Evolutionary conservation across 192 early-diverging fungal species (phyloP).

Genomic region (Linnemannia hyalina): DNA sequence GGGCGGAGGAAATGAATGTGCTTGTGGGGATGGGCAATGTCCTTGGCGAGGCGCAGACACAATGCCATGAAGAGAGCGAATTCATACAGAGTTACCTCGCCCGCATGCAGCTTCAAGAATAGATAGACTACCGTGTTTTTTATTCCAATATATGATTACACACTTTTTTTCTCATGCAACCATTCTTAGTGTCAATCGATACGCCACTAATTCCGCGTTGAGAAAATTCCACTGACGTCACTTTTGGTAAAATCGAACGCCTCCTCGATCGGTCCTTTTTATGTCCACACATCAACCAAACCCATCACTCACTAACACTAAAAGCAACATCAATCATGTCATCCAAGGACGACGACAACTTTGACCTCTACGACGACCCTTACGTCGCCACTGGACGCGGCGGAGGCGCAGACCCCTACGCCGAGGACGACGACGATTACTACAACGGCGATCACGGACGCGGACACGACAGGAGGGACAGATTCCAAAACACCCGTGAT

Average conservation of each 20-base stretch:
- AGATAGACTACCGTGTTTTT: too few relatives aligned
- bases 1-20: slow-evolving; percentile 29
- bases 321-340: slow-evolving; percentile 18
- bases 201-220: not conserved
- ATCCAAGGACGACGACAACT: slow-evolving; percentile 51
- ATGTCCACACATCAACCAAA: not conserved
- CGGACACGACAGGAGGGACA: slow-evolving; percentile 14
- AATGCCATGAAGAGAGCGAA: slow-evolving; percentile 21
- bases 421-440: slow-evolving; percentile 52
- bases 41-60: slow-evolving; percentile 35
- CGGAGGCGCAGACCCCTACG: slow-evolving; percentile 34
- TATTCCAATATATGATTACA: not conserved
- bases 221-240: not conserved
- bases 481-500: slow-evolving; percentile 24
- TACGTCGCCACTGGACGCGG: slow-evolving; percentile 37
- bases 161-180: too few relatives aligned
- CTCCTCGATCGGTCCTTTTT: too few relatives aligned
- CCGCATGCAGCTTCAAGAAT: slow-evolving; percentile 23
- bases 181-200: not conserved
- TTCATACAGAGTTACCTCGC: slow-evolving; percentile 42
- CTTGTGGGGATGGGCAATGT: slow-evolving; percentile 26
- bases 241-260: too few relatives aligned
- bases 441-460: slow-evolving; percentile 22
- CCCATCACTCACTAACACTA: not conserved
- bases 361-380: slow-evolving; percentile 56